phyloP scores from a whole-genome alignment of 2,329 filamentous ascomycete species.

The Verticillium nubilum region DNA sequence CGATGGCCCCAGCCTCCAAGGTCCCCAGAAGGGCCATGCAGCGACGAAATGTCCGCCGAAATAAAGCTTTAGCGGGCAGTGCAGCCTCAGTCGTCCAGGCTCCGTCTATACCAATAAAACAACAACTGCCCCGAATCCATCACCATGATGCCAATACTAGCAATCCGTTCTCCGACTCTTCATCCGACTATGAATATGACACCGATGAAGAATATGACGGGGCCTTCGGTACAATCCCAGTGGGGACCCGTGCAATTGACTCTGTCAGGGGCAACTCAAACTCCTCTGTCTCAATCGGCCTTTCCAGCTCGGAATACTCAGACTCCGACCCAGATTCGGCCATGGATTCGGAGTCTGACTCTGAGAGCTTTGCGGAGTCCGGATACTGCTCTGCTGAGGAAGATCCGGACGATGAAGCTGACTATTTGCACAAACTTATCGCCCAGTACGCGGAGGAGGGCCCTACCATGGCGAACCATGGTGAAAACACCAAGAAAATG shows the following conservation, averaged over 20 bases:
- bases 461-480: conserved; percentile 13
- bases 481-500: too few relatives aligned
- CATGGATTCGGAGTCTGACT: too few relatives aligned
- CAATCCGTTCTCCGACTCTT: too few relatives aligned
- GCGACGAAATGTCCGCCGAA: not conserved
- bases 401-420: conserved; percentile 5
- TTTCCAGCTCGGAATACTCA: too few relatives aligned
- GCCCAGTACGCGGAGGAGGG: conserved; percentile 12
- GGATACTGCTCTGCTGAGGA: conserved; percentile 6
- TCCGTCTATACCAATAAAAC: too few relatives aligned
- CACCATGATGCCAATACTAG: too few relatives aligned
- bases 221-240: not conserved
- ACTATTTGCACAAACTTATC: conserved; percentile 12
- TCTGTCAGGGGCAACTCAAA: too few relatives aligned
- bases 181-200: not conserved
- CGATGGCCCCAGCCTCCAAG: not conserved
- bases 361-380: conserved; percentile 8
- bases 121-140: too few relatives aligned
- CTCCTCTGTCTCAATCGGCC: too few relatives aligned
- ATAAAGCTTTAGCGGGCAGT: not conserved
- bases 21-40: not conserved
- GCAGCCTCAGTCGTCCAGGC: not conserved
- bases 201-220: not conserved
- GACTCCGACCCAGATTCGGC: not conserved
- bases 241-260: not conserved